phyloP scores from a whole-genome alignment of 2,329 filamentous ascomycete genomes.

The Fusarium zealandicum region DNA sequence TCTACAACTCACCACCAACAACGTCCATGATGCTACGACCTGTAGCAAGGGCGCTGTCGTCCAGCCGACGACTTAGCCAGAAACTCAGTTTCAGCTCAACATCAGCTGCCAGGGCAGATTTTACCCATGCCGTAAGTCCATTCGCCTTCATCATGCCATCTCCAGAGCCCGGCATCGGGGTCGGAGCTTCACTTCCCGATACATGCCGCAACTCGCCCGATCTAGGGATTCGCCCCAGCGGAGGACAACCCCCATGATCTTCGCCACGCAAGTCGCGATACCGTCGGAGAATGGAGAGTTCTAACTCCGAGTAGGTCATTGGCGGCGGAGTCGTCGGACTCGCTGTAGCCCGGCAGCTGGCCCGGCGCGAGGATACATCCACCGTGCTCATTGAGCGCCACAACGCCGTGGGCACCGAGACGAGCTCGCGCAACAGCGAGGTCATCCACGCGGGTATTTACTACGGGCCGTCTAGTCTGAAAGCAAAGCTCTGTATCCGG shows the following conservation, averaged over 20 bases:
- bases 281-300: background rate
- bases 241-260: background rate
- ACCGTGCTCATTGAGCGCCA: constrained; percentile 86
- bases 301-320: constrained; percentile 54
- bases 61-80: constrained; percentile 9
- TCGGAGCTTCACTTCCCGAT: constrained; percentile 13
- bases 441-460: constrained; percentile 97
- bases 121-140: constrained; percentile 54
- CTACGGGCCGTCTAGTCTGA: constrained; percentile 79
- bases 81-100: constrained; percentile 48
- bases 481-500: constrained; percentile 81
- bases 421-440: constrained; percentile 89
- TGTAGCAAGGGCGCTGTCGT: background rate
- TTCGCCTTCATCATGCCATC: constrained; percentile 12
- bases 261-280: background rate
- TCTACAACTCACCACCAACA: constrained; percentile 8
- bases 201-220: constrained; percentile 1
- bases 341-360: constrained; percentile 76
- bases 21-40: constrained; percentile 25
- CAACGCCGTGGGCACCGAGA: constrained; percentile 78
- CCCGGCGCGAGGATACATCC: constrained; percentile 65
- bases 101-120: constrained; percentile 47
- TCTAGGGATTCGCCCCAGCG: constrained; percentile 3
- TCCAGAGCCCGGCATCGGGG: constrained; percentile 1
- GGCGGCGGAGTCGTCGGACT: constrained; percentile 77